Percentiles rank a stretch among this genome's conserved stretches.
phyloP scores from a whole-genome alignment of 495 filamentous ascomycete species.

The Bombardia bombarda region DNA sequence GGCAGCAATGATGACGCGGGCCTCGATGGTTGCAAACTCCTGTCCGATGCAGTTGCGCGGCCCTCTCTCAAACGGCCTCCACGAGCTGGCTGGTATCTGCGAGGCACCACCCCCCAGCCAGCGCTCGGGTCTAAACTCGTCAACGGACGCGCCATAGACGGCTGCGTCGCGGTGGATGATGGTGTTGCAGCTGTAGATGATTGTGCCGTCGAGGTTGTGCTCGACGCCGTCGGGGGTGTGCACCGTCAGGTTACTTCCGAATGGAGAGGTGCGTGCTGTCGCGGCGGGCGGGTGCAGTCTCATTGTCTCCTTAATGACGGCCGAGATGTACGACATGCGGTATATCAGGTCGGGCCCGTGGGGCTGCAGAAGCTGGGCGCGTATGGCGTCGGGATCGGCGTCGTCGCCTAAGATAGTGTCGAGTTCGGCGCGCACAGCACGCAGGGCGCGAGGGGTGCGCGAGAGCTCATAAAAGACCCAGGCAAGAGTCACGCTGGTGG shows the following conservation, averaged over 20 bases:
- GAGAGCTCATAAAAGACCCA: constrained; percentile 42
- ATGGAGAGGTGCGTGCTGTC: constrained; percentile 25
- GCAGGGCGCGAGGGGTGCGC: constrained; percentile 30
- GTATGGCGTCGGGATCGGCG: constrained; percentile 13
- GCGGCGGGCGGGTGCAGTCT: constrained; percentile 37
- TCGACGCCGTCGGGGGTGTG: constrained; percentile 50
- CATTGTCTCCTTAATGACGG: constrained; percentile 47
- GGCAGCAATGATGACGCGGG: constrained; percentile 28
- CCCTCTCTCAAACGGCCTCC: constrained; percentile 48
- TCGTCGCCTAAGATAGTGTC: constrained; percentile 30
- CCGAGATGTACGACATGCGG: constrained; percentile 33
- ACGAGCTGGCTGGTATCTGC: constrained; percentile 31
- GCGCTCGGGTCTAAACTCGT: constrained; percentile 53
- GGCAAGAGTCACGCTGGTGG: constrained; percentile 31
- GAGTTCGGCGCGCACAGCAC: constrained; percentile 36
- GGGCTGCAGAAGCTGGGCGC: constrained; percentile 8
- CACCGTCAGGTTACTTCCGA: constrained; percentile 20
- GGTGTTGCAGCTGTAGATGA: constrained; percentile 42
- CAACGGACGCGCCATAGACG: constrained; percentile 47
- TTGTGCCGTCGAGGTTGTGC: constrained; percentile 42
- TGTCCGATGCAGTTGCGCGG: constrained; percentile 52
- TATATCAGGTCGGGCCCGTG: constrained; percentile 37
- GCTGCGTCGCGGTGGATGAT: constrained; percentile 51
- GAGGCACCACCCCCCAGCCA: constrained; percentile 40
- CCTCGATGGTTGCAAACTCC: constrained; percentile 43